Conservation (phyloP, 768 basidiomycete species). For the Rhodotorula kratochvilovae region DNA sequence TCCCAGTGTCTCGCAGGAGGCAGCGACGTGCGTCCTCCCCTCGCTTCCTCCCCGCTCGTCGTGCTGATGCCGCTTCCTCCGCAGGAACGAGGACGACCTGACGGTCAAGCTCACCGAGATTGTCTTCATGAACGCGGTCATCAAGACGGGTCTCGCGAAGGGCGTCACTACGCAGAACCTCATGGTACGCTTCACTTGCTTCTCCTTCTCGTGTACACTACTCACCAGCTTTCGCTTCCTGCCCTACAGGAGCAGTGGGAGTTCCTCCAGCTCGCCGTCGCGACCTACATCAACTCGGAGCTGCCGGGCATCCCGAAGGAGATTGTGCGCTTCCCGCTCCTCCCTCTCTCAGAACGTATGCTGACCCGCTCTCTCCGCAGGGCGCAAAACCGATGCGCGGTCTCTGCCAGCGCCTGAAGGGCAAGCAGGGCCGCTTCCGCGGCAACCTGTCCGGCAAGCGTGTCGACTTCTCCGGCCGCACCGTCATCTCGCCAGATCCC, state of each 20-base stretch:
- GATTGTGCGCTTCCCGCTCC: slow-evolving; percentile 22
- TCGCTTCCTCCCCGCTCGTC: background rate
- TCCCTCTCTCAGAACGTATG: background rate
- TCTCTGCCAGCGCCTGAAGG: slow-evolving; percentile 95
- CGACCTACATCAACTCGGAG: slow-evolving; percentile 97
- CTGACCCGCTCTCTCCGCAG: slow-evolving; percentile 24
- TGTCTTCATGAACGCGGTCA: slow-evolving; percentile 84
- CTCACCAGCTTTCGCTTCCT: no score
- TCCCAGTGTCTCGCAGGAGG: slow-evolving; percentile 94
- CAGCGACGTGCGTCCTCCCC: slow-evolving; percentile 56
- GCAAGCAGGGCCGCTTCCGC: slow-evolving; percentile 97
- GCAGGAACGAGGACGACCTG: slow-evolving; percentile 92
- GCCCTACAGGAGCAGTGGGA: slow-evolving; percentile 90
- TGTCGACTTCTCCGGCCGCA: slow-evolving; percentile 96
- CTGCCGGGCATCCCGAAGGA: slow-evolving; percentile 70
- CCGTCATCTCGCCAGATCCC: slow-evolving; percentile 99
- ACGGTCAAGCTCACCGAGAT: slow-evolving; percentile 97
- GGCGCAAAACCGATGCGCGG: slow-evolving; percentile 94
- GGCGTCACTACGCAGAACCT: slow-evolving; percentile 82
- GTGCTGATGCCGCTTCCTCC: background rate
- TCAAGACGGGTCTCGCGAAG: slow-evolving; percentile 81
- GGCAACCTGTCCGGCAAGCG: slow-evolving; percentile 98
- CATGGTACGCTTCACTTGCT: slow-evolving; percentile 57
- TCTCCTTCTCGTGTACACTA: background rate
- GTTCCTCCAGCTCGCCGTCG: slow-evolving; percentile 85